Evolutionary conservation across 2,329 filamentous ascomycete species (phyloP), one percentile per base, ranked within the genome.

Genomic region (Ceratocystis alfenasii): DNA sequence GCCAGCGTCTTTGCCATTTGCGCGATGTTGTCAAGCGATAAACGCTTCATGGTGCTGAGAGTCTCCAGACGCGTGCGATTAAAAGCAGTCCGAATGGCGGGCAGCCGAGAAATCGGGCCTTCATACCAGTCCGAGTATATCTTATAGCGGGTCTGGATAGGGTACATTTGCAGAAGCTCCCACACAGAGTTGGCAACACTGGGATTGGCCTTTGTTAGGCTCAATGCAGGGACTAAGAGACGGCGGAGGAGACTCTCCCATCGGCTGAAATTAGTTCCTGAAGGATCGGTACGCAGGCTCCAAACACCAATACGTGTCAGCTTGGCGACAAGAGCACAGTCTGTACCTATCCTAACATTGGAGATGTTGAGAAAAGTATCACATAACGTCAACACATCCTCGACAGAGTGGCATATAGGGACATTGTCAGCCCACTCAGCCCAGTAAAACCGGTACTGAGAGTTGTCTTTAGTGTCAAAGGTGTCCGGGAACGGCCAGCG

Each of bases 351-450:
- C 72, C 90, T 91, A 69, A 95, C 86, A 1, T 94, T 93, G 0
- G 92, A 88, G 28, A 93, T 78, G 69, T 94, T 95, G 59, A 96
- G 78, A 25, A 99, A 81, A 0, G 90, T 92, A 67, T 85, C 83
- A 74, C 91, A 95, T 0, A 96, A 82, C 1, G 87, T 86, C 74
- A 97, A 94, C 15, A 99, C 82, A 72, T 99, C 94, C 69, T 96
- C 90, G 5, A 96, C 85, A 1, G 81, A 88, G 73, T 95, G 92
- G 72, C 94, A 99, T 22, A 96, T 78, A 0, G 94, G 95, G 59
- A 99, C 81, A 69, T 94, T 95, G 75, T 97, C 93, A 1, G 86
- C 82, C 94, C 94, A 99, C 70, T 97, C 94, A 67, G 96, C 91
- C 86, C 94, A 96, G 75, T 99, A 99, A 73, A 95, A 97, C 44